Percentiles rank a stretch among this genome's conserved stretches.
phyloP scores from a whole-genome alignment of 306 rosid species.

The Prunus kanzakura region DNA sequence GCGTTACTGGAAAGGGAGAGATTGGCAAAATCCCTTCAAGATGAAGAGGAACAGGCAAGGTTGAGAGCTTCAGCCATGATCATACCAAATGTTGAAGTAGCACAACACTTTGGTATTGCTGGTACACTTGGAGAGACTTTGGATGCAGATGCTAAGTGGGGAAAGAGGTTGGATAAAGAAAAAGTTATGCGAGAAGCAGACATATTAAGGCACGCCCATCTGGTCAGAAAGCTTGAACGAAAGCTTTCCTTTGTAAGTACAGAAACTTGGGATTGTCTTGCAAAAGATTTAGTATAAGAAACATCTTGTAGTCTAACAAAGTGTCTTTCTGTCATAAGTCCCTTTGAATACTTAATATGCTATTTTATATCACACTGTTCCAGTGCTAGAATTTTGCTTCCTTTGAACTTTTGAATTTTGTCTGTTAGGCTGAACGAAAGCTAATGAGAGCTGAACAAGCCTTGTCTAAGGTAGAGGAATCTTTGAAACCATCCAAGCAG shows the following conservation, averaged over 20 bases:
- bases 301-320: not conserved
- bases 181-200: slow-evolving; percentile 67
- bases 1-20: slow-evolving; percentile 83
- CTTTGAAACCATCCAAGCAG: slow-evolving; percentile 60
- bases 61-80: slow-evolving; percentile 74
- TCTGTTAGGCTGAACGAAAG: slow-evolving; percentile 70
- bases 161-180: slow-evolving; percentile 63
- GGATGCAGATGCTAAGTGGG: slow-evolving; percentile 96
- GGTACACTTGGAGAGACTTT: slow-evolving; percentile 92
- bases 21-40: slow-evolving; percentile 70
- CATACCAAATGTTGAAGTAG: slow-evolving; percentile 35
- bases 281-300: not conserved
- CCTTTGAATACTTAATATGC: not conserved
- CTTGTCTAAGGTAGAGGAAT: slow-evolving; percentile 70
- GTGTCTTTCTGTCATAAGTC: not conserved
- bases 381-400: slow-evolving; percentile 14
- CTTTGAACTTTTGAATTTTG: slow-evolving; percentile 28
- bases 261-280: slow-evolving; percentile 2
- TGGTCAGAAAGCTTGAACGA: slow-evolving; percentile 67
- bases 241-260: slow-evolving; percentile 78
- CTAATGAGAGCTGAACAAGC: slow-evolving; percentile 71
- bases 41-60: slow-evolving; percentile 93
- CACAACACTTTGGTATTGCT: slow-evolving; percentile 54
- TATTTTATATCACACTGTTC: not conserved
- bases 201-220: slow-evolving; percentile 48